Conservation (phyloP, 257 asterid species). For the Thymus mandschuricus region DNA sequence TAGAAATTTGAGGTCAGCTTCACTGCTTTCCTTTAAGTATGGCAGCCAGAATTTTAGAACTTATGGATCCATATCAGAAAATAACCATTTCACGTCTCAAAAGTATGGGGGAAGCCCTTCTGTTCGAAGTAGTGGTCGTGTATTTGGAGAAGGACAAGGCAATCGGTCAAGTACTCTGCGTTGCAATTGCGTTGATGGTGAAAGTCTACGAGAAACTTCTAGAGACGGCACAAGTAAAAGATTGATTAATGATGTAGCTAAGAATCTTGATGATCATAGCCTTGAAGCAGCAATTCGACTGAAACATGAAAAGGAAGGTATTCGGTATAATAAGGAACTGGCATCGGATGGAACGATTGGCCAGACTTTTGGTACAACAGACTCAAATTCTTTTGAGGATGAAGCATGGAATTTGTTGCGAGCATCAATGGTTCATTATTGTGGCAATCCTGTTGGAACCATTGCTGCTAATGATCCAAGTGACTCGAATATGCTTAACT, state of each 20-base stretch:
- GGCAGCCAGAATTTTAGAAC: constrained; percentile 23
- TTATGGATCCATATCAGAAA: constrained; percentile 28
- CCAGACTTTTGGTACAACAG: constrained; percentile 38
- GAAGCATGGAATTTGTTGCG: constrained; percentile 84
- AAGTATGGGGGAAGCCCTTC: constrained; percentile 30
- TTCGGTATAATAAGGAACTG: constrained; percentile 37
- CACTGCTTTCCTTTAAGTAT: constrained; percentile 40
- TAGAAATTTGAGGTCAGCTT: constrained; percentile 40
- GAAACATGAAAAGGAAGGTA: constrained; percentile 40
- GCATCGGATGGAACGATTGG: constrained; percentile 38
- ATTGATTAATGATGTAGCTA: constrained; percentile 40
- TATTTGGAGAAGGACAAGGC: constrained; percentile 23
- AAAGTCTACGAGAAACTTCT: constrained; percentile 45
- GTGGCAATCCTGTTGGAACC: constrained; percentile 79
- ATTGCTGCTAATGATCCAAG: constrained; percentile 94
- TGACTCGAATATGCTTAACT: constrained; percentile 68
- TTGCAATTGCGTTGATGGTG: constrained; percentile 61
- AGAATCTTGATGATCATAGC: constrained; percentile 33
- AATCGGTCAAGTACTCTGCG: constrained; percentile 34
- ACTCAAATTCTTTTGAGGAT: constrained; percentile 64
- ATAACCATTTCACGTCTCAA: constrained; percentile 24
- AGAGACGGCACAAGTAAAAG: constrained; percentile 43
- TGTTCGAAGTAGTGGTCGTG: constrained; percentile 22
- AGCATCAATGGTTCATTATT: constrained; percentile 78
- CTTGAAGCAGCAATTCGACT: constrained; percentile 33